Base-by-base conservation (phyloP, 768 basidiomycete genomes). In the Strobilomyces dryophilus region DNA sequence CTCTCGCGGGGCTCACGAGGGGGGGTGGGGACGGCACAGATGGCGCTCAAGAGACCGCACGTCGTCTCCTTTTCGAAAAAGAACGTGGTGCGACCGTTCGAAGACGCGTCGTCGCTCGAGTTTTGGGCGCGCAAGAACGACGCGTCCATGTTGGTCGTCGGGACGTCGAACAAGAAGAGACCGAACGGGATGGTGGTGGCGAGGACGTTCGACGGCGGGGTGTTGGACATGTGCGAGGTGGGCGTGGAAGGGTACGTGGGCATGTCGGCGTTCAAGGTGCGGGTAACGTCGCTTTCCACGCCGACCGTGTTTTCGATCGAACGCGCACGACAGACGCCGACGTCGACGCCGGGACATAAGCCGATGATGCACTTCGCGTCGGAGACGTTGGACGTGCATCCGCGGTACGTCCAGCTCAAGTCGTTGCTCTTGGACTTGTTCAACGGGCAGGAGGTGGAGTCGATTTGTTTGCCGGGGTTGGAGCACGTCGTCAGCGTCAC, bases 51-150 rank as follows among this genome's bases (percentile, higher is more conserved):
- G 71, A 87, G 89, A 52, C 95, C 97, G 0, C 60, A 95, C 63
- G 86, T 86, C 1, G 88, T 98, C 55, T 82, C 92, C 12, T 99
- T 98, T 74, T 89, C 87, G 43, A 97, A 95, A 70, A 95, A 97
- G 71, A 98, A 98, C 67, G 67, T 73, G 24, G 81, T 98, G 11
- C 85, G 87, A 37, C 97, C 97, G 5, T 98, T 99, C 66, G 95
- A 98, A 61, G 79, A 89, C 52, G 66, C 79, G 20, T 68, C 74
- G 1, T 92, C 92, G 2, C 76, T 99, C 31, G 92, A 91, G 59
- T 98, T 98, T 69, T 99, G 94, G 92, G 77, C 87, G 1, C 64
- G 75, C 12, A 99, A 98, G 73, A 98, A 98, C 71, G 97, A 98
- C 61, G 93, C 94, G 3, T 86, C 86, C 2, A 75, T 98, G 66